Evolutionary conservation across 768 basidiomycete species (phyloP), one percentile per base, ranked within the genome.

Genomic region (Solioccasus polychromus): DNA sequence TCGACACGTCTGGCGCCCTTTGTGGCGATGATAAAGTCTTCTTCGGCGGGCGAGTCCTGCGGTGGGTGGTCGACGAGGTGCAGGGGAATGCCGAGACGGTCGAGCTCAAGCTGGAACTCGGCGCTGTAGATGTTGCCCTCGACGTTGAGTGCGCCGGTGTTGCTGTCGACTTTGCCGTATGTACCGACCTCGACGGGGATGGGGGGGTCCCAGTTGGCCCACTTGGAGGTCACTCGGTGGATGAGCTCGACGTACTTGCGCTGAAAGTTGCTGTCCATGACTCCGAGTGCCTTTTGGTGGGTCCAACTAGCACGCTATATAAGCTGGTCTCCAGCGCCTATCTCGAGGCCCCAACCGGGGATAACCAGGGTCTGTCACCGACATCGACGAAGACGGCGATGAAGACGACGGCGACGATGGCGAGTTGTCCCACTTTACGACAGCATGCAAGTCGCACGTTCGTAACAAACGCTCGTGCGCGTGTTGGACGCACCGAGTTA

Each of bases 201-300:
- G 31, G 66, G 64, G 0, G 69, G 70, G 11, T 70, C 66, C 67
- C 66, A 71, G 46, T 62, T 70, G 35, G 55, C 67, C 69, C 68
- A 71, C 50, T 69, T 70, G 4, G 67, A 64, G 22, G 66, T 61
- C 4, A 40, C 51, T 0, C 45, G 34, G 1, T 24, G 58, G 37
- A 70, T 64, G n/a, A 70, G 65, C 31, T 70, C 70, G 35, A 60
- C 47, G 52, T 60, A 71, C 39, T 70, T 70, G 38, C 70, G 59
- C 3, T 59, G 57, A 5, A 56, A 34, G 17, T n/a, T n/a, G n/a
- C n/a, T n/a, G n/a, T n/a, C n/a, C n/a, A n/a, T n/a, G n/a, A n/a
- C n/a, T n/a, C n/a, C n/a, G n/a, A n/a, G n/a, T n/a, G n/a, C n/a
- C n/a, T n/a, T n/a, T n/a, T n/a, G n/a, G n/a, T n/a, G n/a, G n/a